phyloP scores from a whole-genome alignment of 1,284 basidiomycete genomes.

The Apiotrichum sp. region DNA sequence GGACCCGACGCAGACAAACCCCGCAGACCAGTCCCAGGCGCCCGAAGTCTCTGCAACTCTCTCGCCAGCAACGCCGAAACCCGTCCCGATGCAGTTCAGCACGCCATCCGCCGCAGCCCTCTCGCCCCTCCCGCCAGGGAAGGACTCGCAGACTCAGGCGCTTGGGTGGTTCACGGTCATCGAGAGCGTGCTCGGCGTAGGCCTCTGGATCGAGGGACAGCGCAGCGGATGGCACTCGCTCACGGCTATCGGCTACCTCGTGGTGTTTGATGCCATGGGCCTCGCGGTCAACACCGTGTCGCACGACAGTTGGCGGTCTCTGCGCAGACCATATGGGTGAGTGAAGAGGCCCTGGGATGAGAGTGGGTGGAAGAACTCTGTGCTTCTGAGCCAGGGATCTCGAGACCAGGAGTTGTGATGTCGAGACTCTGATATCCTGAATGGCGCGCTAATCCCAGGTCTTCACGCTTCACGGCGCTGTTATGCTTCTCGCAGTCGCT shows the following conservation, averaged over 20 bases:
- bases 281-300: conserved; percentile 58
- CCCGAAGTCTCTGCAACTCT: conserved; percentile 50
- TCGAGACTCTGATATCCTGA: too few relatives aligned
- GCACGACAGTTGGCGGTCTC: conserved; percentile 37
- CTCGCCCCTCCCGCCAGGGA: conserved; percentile 28
- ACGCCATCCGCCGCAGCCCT: conserved; percentile 20
- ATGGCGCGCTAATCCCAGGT: conserved; percentile 50
- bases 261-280: conserved; percentile 88
- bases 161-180: conserved; percentile 46
- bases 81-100: conserved; percentile 19
- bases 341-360: conserved; percentile 28
- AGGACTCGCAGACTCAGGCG: conserved; percentile 43
- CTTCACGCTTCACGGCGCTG: conserved; percentile 66
- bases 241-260: conserved; percentile 89
- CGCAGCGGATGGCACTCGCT: conserved; percentile 77
- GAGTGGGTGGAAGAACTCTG: too few relatives aligned
- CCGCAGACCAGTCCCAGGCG: conserved; percentile 1
- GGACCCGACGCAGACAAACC: conserved; percentile 53
- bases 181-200: conserved; percentile 52
- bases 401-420: too few relatives aligned
- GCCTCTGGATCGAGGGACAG: conserved; percentile 86
- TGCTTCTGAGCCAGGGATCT: too few relatives aligned
- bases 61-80: conserved; percentile 12
- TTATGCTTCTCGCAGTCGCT: conserved; percentile 80
- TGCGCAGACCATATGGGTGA: conserved; percentile 63